phyloP scores from a whole-genome alignment of 805 yeast genomes.

The Blastobotrys attinorum region DNA sequence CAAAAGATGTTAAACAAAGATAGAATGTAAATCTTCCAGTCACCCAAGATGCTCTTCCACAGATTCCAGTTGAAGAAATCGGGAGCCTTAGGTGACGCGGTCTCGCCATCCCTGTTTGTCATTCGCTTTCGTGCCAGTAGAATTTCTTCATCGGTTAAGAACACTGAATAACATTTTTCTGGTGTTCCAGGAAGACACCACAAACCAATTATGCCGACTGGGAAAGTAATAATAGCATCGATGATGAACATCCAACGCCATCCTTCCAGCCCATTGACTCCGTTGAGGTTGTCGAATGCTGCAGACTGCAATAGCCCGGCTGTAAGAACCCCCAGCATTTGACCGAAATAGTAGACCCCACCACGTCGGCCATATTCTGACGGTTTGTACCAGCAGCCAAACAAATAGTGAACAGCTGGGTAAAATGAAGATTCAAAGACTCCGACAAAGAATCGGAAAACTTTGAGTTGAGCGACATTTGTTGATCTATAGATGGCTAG shows the following conservation, averaged over 20 bases:
- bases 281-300: slow-evolving; percentile 39
- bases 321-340: slow-evolving; percentile 52
- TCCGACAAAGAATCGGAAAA: slow-evolving; percentile 58
- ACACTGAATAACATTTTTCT: slow-evolving; percentile 42
- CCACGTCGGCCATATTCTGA: slow-evolving; percentile 55
- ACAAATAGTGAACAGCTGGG: slow-evolving; percentile 37
- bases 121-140: slow-evolving; percentile 42
- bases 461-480: slow-evolving; percentile 46
- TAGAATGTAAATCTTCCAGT: slow-evolving; percentile 56
- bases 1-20: slow-evolving; percentile 49
- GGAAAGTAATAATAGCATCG: slow-evolving; percentile 53
- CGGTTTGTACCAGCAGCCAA: slow-evolving; percentile 51
- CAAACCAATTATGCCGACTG: slow-evolving; percentile 48
- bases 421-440: slow-evolving; percentile 62
- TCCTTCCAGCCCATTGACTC: slow-evolving; percentile 46
- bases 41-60: slow-evolving; percentile 44
- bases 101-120: slow-evolving; percentile 7
- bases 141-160: slow-evolving; percentile 49
- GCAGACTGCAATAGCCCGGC: slow-evolving; percentile 58
- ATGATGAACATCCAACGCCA: slow-evolving; percentile 73
- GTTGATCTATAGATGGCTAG: slow-evolving; percentile 45
- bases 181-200: slow-evolving; percentile 64
- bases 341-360: slow-evolving; percentile 55
- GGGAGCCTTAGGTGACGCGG: slow-evolving; percentile 18
- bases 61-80: slow-evolving; percentile 38